A percentile compares a stretch with the other conserved stretches of the same genome.
Conservation (phyloP, 2,329 filamentous ascomycete species). For the Zelopaecilomyces penicillatus region DNA sequence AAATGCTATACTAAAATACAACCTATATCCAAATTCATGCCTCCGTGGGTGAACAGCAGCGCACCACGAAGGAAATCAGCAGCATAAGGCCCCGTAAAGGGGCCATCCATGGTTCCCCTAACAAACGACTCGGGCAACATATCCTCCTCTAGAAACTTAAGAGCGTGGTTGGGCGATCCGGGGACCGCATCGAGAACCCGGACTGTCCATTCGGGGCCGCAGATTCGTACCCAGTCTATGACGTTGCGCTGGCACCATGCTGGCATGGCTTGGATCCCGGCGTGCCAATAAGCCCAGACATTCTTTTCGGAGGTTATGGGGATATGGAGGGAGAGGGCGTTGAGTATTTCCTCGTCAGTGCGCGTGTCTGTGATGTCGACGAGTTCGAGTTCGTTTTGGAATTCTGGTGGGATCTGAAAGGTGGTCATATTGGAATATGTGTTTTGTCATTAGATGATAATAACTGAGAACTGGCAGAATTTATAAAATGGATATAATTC, state of each 20-base stretch:
- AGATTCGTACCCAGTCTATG: conserved; percentile 27
- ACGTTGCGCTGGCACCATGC: conserved; percentile 29
- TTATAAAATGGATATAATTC: no score
- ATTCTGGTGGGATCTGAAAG: no score
- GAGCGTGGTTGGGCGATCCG: conserved; percentile 25
- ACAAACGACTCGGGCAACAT: conserved; percentile 32
- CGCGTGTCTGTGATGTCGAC: conserved; percentile 13
- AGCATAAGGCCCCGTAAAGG: conserved; percentile 32
- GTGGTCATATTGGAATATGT: no score
- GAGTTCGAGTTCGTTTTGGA: no score
- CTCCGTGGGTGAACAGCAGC: conserved; percentile 30
- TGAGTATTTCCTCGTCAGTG: conserved; percentile 22
- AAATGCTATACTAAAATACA: conserved; percentile 31
- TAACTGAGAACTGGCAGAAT: no score
- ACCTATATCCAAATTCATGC: conserved; percentile 35
- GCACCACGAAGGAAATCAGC: conserved; percentile 39
- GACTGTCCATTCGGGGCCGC: conserved; percentile 27
- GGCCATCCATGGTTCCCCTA: conserved; percentile 34
- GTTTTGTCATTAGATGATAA: no score
- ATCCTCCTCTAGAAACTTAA: conserved; percentile 24
- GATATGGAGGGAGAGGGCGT: conserved; percentile 18
- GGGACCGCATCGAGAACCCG: conserved; percentile 28
- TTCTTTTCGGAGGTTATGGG: conserved; percentile 31
- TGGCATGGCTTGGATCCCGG: conserved; percentile 24
- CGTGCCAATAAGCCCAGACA: conserved; percentile 35